Conservation (phyloP, 495 filamentous ascomycete genomes). For the Hypoxylon subgilvum region DNA sequence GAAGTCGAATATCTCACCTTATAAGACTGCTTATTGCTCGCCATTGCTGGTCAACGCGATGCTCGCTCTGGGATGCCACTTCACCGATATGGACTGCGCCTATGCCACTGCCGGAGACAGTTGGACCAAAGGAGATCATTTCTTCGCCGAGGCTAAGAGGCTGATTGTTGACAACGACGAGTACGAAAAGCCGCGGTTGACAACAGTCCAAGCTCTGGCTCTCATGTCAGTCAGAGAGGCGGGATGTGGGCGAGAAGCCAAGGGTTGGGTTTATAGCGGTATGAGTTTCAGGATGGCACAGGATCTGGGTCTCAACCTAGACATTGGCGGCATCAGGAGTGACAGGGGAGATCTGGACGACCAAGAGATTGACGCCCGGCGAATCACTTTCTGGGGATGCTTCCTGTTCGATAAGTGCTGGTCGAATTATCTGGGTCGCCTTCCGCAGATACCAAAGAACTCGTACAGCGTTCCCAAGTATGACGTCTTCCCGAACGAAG, state of each 20-base stretch:
- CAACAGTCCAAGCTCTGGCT: conserved; percentile 93
- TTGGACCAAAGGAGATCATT: conserved; percentile 92
- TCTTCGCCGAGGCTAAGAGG: conserved; percentile 93
- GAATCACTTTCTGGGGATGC: conserved; percentile 98
- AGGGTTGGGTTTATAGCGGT: conserved; percentile 97
- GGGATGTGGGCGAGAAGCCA: conserved; percentile 91
- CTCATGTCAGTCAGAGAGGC: conserved; percentile 97
- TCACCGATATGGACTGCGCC: conserved; percentile 76
- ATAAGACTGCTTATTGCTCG: conserved; percentile 77
- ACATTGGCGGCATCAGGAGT: conserved; percentile 66
- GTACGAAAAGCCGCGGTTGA: conserved; percentile 85
- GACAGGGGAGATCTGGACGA: conserved; percentile 70
- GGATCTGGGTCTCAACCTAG: conserved; percentile 91
- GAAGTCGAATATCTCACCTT: conserved; percentile 48
- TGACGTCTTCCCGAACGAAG: conserved; percentile 89
- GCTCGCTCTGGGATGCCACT: conserved; percentile 95
- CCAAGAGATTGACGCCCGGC: conserved; percentile 83
- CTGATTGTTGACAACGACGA: conserved; percentile 90
- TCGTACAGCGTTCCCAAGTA: conserved; percentile 84
- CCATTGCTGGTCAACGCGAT: conserved; percentile 92
- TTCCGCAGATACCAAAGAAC: conserved; percentile 81
- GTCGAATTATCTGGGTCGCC: conserved; percentile 95
- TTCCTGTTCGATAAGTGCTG: conserved; percentile 98
- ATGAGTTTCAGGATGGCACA: conserved; percentile 99
- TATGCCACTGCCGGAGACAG: conserved; percentile 72